Conservation (phyloP, 495 filamentous ascomycete genomes). For the Lepraria neglecta region DNA sequence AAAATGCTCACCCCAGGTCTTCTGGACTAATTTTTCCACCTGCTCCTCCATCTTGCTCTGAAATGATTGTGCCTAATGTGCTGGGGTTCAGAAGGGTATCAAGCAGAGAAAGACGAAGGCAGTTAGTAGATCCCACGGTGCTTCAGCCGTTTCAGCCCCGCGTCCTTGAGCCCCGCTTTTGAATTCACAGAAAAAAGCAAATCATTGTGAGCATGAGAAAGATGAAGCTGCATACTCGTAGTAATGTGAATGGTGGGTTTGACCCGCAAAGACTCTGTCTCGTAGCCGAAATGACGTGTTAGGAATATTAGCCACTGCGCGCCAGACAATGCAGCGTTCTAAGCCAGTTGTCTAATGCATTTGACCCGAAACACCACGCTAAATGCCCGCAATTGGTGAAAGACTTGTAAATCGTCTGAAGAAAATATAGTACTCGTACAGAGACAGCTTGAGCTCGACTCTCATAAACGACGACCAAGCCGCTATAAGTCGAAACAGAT, state of each 20-base stretch:
- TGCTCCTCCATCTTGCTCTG: slow-evolving; percentile 59
- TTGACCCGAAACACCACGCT: slow-evolving; percentile 5
- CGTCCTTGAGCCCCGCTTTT: background rate
- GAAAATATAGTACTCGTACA: slow-evolving; percentile 45
- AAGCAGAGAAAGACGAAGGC: background rate
- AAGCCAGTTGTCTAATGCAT: too few relatives aligned
- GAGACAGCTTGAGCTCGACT: slow-evolving; percentile 56
- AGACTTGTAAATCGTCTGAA: slow-evolving; percentile 22
- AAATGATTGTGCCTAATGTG: background rate
- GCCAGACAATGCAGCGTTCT: too few relatives aligned
- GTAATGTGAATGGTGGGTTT: background rate
- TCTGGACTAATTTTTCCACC: slow-evolving; percentile 59
- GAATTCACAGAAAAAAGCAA: too few relatives aligned
- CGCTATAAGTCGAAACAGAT: slow-evolving; percentile 48
- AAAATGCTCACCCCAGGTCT: slow-evolving; percentile 56
- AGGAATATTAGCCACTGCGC: too few relatives aligned
- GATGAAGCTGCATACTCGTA: too few relatives aligned
- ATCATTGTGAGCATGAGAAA: too few relatives aligned
- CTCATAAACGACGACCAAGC: slow-evolving; percentile 56
- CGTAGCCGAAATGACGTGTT: background rate
- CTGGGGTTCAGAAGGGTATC: background rate
- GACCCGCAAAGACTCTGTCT: background rate
- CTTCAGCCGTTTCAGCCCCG: background rate
- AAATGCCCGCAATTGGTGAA: slow-evolving; percentile 16
- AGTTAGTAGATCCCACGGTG: background rate